Evolutionary conservation across 2,329 filamentous ascomycete species (phyloP).

Genomic region (Talaromyces islandicus): DNA sequence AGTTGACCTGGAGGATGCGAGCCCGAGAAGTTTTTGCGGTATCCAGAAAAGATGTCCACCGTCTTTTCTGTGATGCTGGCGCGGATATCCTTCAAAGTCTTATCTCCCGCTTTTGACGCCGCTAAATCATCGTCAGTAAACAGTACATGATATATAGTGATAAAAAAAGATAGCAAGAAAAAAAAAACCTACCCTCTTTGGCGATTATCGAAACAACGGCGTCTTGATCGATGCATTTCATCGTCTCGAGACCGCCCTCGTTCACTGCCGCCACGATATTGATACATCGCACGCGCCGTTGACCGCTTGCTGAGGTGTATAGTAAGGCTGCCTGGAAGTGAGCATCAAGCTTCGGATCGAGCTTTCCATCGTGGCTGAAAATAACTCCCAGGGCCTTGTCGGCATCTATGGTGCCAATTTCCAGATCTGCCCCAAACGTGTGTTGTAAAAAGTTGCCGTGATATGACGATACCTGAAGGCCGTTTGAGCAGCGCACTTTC

Average conservation of each 20-base stretch:
- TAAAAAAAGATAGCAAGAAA: neutral
- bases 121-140: constrained; percentile 42
- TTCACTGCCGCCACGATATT: constrained; percentile 92
- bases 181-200: constrained; percentile 59
- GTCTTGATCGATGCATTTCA: constrained; percentile 95
- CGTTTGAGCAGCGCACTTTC: constrained; percentile 98
- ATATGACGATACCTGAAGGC: constrained; percentile 86
- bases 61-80: constrained; percentile 81
- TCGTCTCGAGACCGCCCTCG: constrained; percentile 71
- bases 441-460: constrained; percentile 96
- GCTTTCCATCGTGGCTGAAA: constrained; percentile 92
- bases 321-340: constrained; percentile 95
- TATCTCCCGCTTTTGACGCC: constrained; percentile 72
- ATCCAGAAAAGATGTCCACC: constrained; percentile 84
- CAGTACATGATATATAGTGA: too few species aligned
- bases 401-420: constrained; percentile 85
- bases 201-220: constrained; percentile 82
- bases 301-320: constrained; percentile 85
- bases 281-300: constrained; percentile 84
- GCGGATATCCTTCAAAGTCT: constrained; percentile 77
- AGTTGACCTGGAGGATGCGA: constrained; percentile 85
- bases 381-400: constrained; percentile 90
- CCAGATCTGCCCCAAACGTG: constrained; percentile 87
- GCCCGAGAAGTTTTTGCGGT: constrained; percentile 86
- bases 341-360: constrained; percentile 93